Evolutionary conservation across 306 rosid genomes (phyloP).

Genomic region (Vigna trinervia): DNA sequence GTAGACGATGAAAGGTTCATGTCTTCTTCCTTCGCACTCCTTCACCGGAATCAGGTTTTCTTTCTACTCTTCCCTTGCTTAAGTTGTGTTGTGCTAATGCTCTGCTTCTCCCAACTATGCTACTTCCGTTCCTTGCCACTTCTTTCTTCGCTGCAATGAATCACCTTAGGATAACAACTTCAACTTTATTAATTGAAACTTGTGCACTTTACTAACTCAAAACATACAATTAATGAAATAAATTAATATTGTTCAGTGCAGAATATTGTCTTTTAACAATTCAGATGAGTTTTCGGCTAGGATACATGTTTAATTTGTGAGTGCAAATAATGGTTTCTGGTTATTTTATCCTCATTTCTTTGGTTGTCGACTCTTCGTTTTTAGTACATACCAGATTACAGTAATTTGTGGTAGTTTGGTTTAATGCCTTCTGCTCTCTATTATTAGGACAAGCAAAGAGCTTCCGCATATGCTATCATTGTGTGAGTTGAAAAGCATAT

Average conservation of each 20-base stretch:
- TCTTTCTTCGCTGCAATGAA: not conserved
- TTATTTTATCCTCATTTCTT: conserved; percentile 17
- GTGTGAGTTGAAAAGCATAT: conserved; percentile 47
- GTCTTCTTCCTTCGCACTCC: not conserved
- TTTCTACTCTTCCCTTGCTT: not conserved
- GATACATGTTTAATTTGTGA: not conserved
- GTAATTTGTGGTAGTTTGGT: conserved; percentile 23
- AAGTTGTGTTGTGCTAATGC: not conserved
- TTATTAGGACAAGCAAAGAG: conserved; percentile 56
- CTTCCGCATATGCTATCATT: conserved; percentile 46
- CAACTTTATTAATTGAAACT: not conserved
- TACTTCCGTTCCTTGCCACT: not conserved
- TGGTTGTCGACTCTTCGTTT: conserved; percentile 13
- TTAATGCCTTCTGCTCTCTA: conserved; percentile 29
- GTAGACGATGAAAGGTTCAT: conserved; percentile 17
- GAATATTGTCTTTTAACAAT: not conserved
- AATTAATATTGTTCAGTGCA: not conserved
- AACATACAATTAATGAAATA: not conserved
- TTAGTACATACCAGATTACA: not conserved
- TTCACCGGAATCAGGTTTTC: conserved; percentile 21
- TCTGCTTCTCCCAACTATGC: not conserved
- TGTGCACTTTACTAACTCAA: not conserved
- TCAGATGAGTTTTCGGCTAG: conserved; percentile 5
- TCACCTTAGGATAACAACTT: not conserved
- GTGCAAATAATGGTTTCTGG: not conserved